These are phyloP conservation scores for Ajuga reptans DNA, from an alignment of 305 asterid genomes.

Conservation along the genomic window DNA sequence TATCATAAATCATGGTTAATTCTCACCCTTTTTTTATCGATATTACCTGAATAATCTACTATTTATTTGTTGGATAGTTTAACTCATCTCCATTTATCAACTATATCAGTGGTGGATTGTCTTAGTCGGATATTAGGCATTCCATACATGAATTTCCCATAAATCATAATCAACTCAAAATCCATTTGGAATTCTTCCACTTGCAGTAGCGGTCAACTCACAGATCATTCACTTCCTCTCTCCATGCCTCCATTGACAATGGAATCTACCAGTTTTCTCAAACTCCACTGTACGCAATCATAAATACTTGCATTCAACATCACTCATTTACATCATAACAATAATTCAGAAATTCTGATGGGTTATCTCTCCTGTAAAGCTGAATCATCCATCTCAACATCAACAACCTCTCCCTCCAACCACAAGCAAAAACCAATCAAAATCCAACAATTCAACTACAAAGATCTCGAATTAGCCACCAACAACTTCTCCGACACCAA, in stretches of 20 bases:
- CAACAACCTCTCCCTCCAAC: constrained; percentile 26
- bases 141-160: no score
- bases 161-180: background rate
- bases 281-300: background rate
- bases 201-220: constrained; percentile 16
- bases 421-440: constrained; percentile 39
- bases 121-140: no score
- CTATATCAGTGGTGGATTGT: no score
- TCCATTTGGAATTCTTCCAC: background rate
- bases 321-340: background rate
- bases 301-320: constrained; percentile 3
- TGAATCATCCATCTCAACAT: constrained; percentile 46
- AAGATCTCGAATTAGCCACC: constrained; percentile 70
- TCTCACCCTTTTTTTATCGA: no score
- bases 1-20: no score
- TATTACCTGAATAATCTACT: no score
- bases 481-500: constrained; percentile 59
- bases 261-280: background rate
- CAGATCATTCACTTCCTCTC: background rate
- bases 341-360: constrained; percentile 18
- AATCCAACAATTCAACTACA: constrained; percentile 64
- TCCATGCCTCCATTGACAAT: constrained; percentile 16
- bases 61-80: no score
- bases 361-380: constrained; percentile 75
- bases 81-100: no score